Conservation (phyloP, 495 filamentous ascomycete genomes). For the Talaromyces nanjingensis region DNA sequence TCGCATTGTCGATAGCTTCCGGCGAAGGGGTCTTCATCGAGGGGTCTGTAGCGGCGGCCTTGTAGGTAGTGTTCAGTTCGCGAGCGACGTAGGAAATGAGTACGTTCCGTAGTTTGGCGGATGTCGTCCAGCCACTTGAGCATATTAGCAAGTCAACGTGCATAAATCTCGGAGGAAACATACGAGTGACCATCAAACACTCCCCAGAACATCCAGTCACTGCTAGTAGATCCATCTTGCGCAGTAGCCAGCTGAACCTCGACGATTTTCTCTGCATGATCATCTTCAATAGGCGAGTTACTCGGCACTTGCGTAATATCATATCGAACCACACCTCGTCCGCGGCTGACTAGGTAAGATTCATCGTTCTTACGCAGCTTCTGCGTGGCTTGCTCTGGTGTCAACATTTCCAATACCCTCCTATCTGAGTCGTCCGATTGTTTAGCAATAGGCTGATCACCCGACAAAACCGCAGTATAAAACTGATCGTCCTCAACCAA, state of each 20-base stretch:
- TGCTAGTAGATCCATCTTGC: slow-evolving; percentile 46
- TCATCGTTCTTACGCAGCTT: slow-evolving; percentile 85
- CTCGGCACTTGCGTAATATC: slow-evolving; percentile 92
- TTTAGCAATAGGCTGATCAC: slow-evolving; percentile 78
- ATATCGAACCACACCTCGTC: slow-evolving; percentile 87
- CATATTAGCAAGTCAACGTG: not conserved
- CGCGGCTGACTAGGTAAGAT: slow-evolving; percentile 84
- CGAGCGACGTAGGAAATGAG: slow-evolving; percentile 88
- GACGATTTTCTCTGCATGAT: slow-evolving; percentile 95
- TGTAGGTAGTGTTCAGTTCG: slow-evolving; percentile 91
- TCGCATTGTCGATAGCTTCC: slow-evolving; percentile 78
- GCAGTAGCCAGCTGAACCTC: slow-evolving; percentile 62
- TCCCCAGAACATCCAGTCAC: slow-evolving; percentile 99
- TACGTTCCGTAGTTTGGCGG: slow-evolving; percentile 87
- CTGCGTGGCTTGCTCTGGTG: slow-evolving; percentile 86
- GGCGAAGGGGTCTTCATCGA: slow-evolving; percentile 53
- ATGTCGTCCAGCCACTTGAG: slow-evolving; percentile 91
- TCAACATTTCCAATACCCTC: slow-evolving; percentile 88
- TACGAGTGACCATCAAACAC: slow-evolving; percentile 97
- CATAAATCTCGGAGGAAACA: slow-evolving; percentile 18
- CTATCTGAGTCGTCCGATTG: slow-evolving; percentile 72
- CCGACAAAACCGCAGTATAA: slow-evolving; percentile 72
- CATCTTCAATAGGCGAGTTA: slow-evolving; percentile 97
- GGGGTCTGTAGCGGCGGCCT: slow-evolving; percentile 59
- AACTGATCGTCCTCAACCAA: slow-evolving; percentile 79